Evolutionary conservation across 116 monocot species (phyloP).

Genomic region (Iris pallida): DNA sequence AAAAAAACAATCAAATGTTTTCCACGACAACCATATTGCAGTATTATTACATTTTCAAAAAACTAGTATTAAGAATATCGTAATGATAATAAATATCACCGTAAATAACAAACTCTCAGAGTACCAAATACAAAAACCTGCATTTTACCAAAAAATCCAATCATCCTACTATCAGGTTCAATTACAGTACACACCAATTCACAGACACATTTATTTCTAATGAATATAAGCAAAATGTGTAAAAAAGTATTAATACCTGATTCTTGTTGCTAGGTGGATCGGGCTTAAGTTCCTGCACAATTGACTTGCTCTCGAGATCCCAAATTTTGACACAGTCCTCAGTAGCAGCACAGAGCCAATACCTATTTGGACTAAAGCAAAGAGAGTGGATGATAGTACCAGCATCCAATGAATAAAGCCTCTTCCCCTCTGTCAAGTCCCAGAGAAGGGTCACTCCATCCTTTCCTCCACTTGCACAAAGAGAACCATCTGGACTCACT

Average conservation of each 20-base stretch:
- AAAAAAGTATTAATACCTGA: conserved; percentile 11
- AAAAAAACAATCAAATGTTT: no score
- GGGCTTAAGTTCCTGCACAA: conserved; percentile 35
- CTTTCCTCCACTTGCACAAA: conserved; percentile 33
- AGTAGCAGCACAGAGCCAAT: conserved; percentile 41
- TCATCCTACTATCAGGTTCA: no score
- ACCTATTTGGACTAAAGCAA: conserved; percentile 37
- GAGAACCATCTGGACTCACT: conserved; percentile 34
- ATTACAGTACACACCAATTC: no score
- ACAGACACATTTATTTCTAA: no score
- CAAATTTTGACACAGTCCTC: conserved; percentile 32
- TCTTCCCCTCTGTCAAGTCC: conserved; percentile 35
- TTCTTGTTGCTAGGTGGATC: conserved; percentile 5
- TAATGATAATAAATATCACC: no score
- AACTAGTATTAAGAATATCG: no score
- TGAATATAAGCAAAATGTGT: no score
- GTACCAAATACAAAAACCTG: no score
- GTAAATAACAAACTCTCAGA: no score
- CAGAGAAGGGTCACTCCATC: conserved; percentile 28
- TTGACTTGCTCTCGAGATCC: conserved; percentile 34
- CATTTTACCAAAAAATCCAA: no score
- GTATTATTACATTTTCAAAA: no score
- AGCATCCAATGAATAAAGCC: conserved; percentile 26
- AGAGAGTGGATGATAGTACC: conserved; percentile 24
- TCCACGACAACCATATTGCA: no score